Base-by-base conservation (phyloP, 2,329 filamentous ascomycete genomes). In the Nannizzia gypsea region DNA sequence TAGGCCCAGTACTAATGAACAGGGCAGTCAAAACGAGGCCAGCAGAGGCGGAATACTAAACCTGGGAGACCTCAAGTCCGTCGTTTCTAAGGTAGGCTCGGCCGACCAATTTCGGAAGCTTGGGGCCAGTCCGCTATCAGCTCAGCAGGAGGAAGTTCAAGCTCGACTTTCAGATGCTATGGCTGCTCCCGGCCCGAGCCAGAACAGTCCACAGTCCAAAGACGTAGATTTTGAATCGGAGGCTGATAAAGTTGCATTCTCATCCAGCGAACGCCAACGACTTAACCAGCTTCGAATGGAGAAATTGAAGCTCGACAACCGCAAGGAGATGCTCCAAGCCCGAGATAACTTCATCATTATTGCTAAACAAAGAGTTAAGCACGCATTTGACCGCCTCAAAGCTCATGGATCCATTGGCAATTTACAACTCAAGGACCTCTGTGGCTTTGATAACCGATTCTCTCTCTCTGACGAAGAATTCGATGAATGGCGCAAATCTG, bases 381-480 rank as follows among this genome's bases (percentile, higher is more conserved):
- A 61, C 38, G 68, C 78, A 3, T 68, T 77, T 2, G 77, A 78
- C 48, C 71, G 71, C 28, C 61, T 78, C 44, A 77, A 76, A 63
- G 2, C 11, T n/a, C 36, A 58, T 40, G 56, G 56, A 6, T 58
- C 42, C 11, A 9, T 46, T 11, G 42, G 34, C 24, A 40, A 40
- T 5, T 20, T 58, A 17, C 72, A 75, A 58, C 72, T 73, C 72
- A 78, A 78, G 62, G 76, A 77, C 63, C 73, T 78, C 48, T 79
- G 77, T 62, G 77, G 77, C 1, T 79, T 76, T 62, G 77, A 79
- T 62, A 66, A 70, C 11, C 70, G 77, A 20, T 68, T 79, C 26
- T 70, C 75, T 0, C 78, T 77, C 76, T 73, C 72, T 2, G 77
- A 79, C 59, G 74, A 76, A 55, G 76, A 78, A 63, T 78, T 79